phyloP scores from a whole-genome alignment of 805 yeast genomes.

The Lipomyces mesembrius region DNA sequence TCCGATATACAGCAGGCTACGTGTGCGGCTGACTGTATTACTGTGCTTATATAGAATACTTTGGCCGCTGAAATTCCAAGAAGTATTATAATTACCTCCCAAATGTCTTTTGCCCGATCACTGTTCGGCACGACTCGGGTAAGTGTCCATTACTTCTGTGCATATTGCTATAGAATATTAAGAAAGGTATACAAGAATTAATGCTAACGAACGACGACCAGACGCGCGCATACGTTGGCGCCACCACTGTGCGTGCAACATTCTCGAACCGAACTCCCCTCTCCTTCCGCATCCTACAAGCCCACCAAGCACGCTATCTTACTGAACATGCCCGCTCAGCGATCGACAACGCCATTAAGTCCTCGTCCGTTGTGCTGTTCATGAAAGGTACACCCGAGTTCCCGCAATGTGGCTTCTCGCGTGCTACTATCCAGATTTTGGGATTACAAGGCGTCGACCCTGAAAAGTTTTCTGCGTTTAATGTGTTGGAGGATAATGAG shows the following conservation, averaged over 20 bases:
- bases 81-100: no score
- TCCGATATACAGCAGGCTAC: neutral
- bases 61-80: neutral
- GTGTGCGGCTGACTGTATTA: neutral
- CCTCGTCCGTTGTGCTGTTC: slow-evolving; percentile 94
- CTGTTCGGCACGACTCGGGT: slow-evolving; percentile 23
- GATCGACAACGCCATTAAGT: slow-evolving; percentile 78
- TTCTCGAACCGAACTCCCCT: slow-evolving; percentile 20
- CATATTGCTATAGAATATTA: neutral
- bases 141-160: slow-evolving; percentile 1
- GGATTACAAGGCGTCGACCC: slow-evolving; percentile 99
- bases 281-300: slow-evolving; percentile 18
- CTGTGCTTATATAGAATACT: neutral
- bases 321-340: slow-evolving; percentile 82
- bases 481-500: slow-evolving; percentile 92
- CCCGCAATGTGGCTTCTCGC: slow-evolving; percentile 96
- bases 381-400: slow-evolving; percentile 99
- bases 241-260: slow-evolving; percentile 15
- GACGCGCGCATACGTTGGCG: slow-evolving; percentile 21
- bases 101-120: slow-evolving; percentile 26
- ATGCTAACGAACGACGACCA: neutral
- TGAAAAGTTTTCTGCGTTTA: slow-evolving; percentile 92
- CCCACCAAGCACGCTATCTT: slow-evolving; percentile 52
- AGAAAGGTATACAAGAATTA: neutral
- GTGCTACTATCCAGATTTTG: slow-evolving; percentile 88